These are phyloP conservation scores for Meyerozyma guilliermondii DNA, from an alignment of 1,139 yeast species.

Conservation along the genomic window DNA sequence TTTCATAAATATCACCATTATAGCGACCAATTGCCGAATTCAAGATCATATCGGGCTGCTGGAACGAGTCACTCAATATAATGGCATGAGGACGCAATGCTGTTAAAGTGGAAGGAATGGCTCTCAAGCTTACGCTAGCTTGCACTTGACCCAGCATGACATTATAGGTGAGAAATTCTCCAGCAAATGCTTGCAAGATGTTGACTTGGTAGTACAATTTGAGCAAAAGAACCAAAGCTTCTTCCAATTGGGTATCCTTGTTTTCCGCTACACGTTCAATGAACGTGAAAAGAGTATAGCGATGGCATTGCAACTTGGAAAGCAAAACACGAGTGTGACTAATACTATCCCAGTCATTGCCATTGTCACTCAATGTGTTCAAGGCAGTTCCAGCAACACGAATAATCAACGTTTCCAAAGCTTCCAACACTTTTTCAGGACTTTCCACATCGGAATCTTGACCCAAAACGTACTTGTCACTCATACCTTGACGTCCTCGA, in stretches of 20 bases:
- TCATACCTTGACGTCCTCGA: constrained; percentile 10
- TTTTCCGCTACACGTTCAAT: constrained; percentile 19
- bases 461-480: constrained; percentile 8
- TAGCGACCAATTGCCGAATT: constrained; percentile 82
- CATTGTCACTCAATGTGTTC: constrained; percentile 9
- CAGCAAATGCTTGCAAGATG: constrained; percentile 67
- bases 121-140: constrained; percentile 41
- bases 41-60: constrained; percentile 76
- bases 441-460: constrained; percentile 9
- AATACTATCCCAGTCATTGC: constrained; percentile 12
- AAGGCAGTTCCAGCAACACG: constrained; percentile 9
- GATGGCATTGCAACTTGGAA: constrained; percentile 33
- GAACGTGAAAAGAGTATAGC: constrained; percentile 30
- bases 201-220: constrained; percentile 35
- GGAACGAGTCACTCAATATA: constrained; percentile 86
- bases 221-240: constrained; percentile 23
- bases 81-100: constrained; percentile 66
- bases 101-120: constrained; percentile 40
- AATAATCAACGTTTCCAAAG: constrained; percentile 12
- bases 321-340: constrained; percentile 12
- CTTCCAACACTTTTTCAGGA: constrained; percentile 9
- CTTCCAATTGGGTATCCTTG: constrained; percentile 18
- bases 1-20: constrained; percentile 83
- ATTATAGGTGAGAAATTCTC: constrained; percentile 66
- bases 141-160: constrained; percentile 30